A percentile compares a stretch with the other conserved stretches of the same genome.
phyloP scores from a whole-genome alignment of 2,329 filamentous ascomycete species.

The Colletotrichum viniferum region DNA sequence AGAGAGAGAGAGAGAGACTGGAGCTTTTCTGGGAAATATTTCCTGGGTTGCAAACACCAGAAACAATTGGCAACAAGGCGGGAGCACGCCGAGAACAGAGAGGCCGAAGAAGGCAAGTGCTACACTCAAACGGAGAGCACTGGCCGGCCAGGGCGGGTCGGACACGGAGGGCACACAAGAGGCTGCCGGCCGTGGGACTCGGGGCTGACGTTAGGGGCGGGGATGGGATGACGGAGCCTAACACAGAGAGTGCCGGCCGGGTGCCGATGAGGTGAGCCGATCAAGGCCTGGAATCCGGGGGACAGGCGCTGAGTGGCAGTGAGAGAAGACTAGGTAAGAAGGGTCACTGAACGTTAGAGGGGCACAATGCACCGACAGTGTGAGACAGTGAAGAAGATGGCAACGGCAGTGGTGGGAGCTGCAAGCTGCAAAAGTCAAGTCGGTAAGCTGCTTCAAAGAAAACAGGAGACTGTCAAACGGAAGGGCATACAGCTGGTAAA shows the following conservation, averaged over 20 bases:
- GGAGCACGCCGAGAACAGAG: background rate
- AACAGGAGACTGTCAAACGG: background rate
- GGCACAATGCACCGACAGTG: background rate
- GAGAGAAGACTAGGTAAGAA: background rate
- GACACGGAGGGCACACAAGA: background rate
- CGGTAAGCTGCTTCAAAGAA: background rate
- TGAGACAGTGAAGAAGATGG: background rate
- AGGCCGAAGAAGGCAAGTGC: background rate
- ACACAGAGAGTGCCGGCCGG: background rate
- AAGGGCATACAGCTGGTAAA: constrained; percentile 2
- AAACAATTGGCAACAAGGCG: background rate
- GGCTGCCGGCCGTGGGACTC: background rate
- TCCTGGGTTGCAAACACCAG: background rate
- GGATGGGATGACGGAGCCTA: background rate
- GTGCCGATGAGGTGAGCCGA: background rate
- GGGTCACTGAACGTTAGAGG: background rate
- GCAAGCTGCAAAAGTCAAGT: background rate
- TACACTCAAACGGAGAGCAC: background rate
- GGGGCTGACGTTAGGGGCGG: constrained; percentile 5
- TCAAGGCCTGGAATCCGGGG: background rate
- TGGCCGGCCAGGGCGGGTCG: background rate
- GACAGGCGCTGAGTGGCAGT: background rate
- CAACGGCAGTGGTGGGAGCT: background rate
- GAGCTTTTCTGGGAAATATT: background rate
- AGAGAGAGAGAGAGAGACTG: background rate